phyloP scores from a whole-genome alignment of 2,329 filamentous ascomycete species.

The Talaromyces funiculosus region DNA sequence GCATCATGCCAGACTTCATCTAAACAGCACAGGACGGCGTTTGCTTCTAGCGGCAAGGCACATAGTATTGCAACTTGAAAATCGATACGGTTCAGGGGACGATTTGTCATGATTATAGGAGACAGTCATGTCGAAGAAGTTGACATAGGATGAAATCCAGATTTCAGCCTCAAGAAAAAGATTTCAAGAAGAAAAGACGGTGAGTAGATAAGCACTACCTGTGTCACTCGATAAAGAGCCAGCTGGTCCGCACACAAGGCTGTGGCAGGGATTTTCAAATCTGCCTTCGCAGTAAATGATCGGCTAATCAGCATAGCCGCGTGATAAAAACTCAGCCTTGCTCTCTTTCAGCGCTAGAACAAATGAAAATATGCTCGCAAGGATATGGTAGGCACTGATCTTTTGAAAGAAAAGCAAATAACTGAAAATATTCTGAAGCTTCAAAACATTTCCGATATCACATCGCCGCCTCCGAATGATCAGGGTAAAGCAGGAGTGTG shows the following conservation, averaged over 20 bases:
- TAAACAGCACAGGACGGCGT: conserved; percentile 24
- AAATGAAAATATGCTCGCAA: not conserved
- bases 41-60: conserved; percentile 28
- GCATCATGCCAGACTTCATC: conserved; percentile 27
- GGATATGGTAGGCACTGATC: not conserved
- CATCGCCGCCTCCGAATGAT: not conserved
- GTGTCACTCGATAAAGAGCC: not conserved
- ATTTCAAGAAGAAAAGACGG: not conserved
- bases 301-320: not conserved
- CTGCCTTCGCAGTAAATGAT: not conserved
- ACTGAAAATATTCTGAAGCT: too few species aligned
- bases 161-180: not conserved
- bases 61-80: conserved; percentile 37
- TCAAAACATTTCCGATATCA: not conserved
- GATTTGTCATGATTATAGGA: not conserved
- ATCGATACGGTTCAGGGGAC: conserved; percentile 4
- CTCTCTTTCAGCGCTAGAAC: not conserved
- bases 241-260: not conserved
- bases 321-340: not conserved
- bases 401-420: not conserved
- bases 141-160: not conserved
- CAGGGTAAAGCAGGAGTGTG: not conserved
- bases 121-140: not conserved
- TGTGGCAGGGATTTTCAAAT: not conserved
- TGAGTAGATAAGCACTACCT: not conserved